phyloP scores from a whole-genome alignment of 768 basidiomycete species.

The Lactarius akahatsu region DNA sequence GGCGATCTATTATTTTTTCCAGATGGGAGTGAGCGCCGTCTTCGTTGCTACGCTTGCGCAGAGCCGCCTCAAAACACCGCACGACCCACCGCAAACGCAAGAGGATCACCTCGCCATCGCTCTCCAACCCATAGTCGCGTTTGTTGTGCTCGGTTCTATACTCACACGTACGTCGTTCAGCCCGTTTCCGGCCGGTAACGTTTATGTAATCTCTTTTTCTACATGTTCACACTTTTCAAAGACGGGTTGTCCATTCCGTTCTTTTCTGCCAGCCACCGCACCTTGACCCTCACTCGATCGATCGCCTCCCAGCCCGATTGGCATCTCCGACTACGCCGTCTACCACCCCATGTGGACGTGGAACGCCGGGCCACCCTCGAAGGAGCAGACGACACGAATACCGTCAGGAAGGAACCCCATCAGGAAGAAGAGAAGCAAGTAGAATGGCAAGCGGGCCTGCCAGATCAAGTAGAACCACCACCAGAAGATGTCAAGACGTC shows the following conservation, averaged over 20 bases:
- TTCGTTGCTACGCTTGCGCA: slow-evolving; percentile 81
- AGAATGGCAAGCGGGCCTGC: neutral
- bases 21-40: slow-evolving; percentile 92
- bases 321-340: slow-evolving; percentile 26
- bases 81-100: slow-evolving; percentile 61
- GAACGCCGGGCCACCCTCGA: neutral
- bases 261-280: slow-evolving; percentile 40
- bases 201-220: neutral
- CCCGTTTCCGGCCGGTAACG: neutral
- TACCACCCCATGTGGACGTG: slow-evolving; percentile 6
- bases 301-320: slow-evolving; percentile 23
- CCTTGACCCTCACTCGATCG: slow-evolving; percentile 17
- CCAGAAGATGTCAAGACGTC: neutral
- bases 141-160: slow-evolving; percentile 85
- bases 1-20: slow-evolving; percentile 14
- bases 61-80: slow-evolving; percentile 55
- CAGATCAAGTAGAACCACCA: neutral
- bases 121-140: slow-evolving; percentile 82
- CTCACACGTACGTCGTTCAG: slow-evolving; percentile 54
- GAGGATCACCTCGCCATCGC: slow-evolving; percentile 67
- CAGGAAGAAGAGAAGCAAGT: neutral
- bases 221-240: slow-evolving; percentile 23
- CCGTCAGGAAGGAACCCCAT: neutral
- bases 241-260: slow-evolving; percentile 53
- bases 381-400: neutral